A percentile compares a stretch with the other conserved stretches of the same genome.
Conservation (phyloP, 441 rosid species). For the Jatropha podagrica region DNA sequence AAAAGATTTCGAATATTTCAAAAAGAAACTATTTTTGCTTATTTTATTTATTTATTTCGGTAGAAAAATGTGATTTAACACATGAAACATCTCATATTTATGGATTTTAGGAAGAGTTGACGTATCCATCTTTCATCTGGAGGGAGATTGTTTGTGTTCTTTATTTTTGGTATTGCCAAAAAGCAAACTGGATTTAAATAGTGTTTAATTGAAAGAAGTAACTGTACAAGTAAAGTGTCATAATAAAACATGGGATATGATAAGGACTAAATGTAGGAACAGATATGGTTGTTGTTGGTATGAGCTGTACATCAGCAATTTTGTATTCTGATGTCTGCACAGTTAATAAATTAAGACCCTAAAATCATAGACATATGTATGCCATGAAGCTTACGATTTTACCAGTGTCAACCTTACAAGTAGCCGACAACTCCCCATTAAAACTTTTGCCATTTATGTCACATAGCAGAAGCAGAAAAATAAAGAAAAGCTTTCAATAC, state of each 20-base stretch:
- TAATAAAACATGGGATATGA: slow-evolving; percentile 41
- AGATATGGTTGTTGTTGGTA: not conserved
- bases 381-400: slow-evolving; percentile 20
- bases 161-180: not conserved
- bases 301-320: slow-evolving; percentile 8
- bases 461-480: not conserved
- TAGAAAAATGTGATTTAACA: no score
- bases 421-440: slow-evolving; percentile 16
- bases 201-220: not conserved
- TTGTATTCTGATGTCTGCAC: no score
- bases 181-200: not conserved
- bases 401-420: slow-evolving; percentile 9
- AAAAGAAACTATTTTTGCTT: no score
- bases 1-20: no score
- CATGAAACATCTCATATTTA: no score
- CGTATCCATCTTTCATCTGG: no score
- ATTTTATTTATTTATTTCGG: no score
- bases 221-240: slow-evolving; percentile 18
- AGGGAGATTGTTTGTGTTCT: no score
- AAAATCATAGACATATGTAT: not conserved
- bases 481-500: not conserved
- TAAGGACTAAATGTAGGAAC: slow-evolving; percentile 18
- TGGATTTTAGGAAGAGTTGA: no score
- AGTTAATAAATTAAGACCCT: no score
- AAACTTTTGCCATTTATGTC: slow-evolving; percentile 9